A percentile compares a stretch with the other conserved stretches of the same genome.
Evolutionary conservation across 2,329 filamentous ascomycete genomes (phyloP).

Genomic region (Claviceps maximensis): DNA sequence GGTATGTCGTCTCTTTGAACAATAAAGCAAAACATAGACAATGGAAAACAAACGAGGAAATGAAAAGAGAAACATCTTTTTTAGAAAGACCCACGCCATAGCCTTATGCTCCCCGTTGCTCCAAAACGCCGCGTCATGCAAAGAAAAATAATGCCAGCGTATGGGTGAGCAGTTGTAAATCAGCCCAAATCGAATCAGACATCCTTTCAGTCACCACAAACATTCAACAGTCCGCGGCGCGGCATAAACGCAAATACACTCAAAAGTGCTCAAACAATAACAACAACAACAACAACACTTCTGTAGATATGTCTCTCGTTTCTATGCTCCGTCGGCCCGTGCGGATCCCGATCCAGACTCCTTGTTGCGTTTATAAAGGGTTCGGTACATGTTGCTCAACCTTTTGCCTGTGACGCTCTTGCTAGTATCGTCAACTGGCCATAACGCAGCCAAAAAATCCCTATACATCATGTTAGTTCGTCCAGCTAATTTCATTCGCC

Average conservation of each 20-base stretch:
- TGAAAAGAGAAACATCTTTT: neutral
- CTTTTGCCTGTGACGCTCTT: constrained; percentile 30
- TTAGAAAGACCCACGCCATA: constrained; percentile 7
- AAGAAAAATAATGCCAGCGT: constrained; percentile 8
- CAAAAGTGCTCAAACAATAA: neutral
- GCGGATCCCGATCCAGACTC: constrained; percentile 15
- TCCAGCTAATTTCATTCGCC: neutral
- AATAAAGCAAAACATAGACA: neutral
- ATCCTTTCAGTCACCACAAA: neutral
- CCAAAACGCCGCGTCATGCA: constrained; percentile 16
- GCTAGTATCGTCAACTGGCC: constrained; percentile 32
- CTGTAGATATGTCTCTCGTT: neutral
- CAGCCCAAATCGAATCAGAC: neutral
- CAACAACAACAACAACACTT: neutral
- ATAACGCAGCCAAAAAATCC: constrained; percentile 32
- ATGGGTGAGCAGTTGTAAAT: constrained; percentile 6
- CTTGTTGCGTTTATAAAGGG: constrained; percentile 22
- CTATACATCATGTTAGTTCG: constrained; percentile 17
- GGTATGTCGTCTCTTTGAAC: constrained; percentile 15
- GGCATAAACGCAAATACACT: neutral
- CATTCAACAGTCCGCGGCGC: neutral
- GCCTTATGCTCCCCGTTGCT: constrained; percentile 11
- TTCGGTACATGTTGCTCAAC: constrained; percentile 31
- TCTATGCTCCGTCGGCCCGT: constrained; percentile 19
- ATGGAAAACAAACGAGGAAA: neutral